Conservation (phyloP, 164 flowering plant genomes). For the Annona squamosa region DNA sequence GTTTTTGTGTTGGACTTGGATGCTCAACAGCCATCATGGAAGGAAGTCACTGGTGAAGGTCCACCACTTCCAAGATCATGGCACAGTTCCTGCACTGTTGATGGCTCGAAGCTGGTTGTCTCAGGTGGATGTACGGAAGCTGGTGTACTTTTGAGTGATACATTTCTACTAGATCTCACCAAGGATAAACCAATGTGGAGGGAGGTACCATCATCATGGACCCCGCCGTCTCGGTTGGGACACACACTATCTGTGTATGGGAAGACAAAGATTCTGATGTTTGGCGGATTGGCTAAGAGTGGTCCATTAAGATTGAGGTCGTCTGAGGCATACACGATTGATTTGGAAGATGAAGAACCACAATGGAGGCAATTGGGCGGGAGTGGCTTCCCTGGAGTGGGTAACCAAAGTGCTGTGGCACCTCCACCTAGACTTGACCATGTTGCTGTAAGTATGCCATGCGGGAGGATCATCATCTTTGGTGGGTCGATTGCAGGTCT, state of each 20-base stretch:
- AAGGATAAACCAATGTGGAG: slow-evolving; percentile 69
- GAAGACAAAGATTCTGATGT: slow-evolving; percentile 67
- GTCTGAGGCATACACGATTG: slow-evolving; percentile 74
- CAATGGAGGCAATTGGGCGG: slow-evolving; percentile 71
- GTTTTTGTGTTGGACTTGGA: slow-evolving; percentile 81
- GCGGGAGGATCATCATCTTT: slow-evolving; percentile 74
- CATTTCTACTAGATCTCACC: slow-evolving; percentile 60
- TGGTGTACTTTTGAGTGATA: slow-evolving; percentile 76
- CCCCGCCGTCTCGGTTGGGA: slow-evolving; percentile 76
- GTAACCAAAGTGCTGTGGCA: slow-evolving; percentile 48
- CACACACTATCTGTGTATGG: slow-evolving; percentile 85
- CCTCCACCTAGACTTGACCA: slow-evolving; percentile 91
- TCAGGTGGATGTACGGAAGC: slow-evolving; percentile 91
- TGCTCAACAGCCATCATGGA: slow-evolving; percentile 84
- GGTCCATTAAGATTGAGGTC: slow-evolving; percentile 68
- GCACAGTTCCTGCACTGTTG: slow-evolving; percentile 87
- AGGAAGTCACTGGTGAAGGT: slow-evolving; percentile 57
- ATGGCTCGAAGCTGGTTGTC: slow-evolving; percentile 73
- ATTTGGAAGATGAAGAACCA: slow-evolving; percentile 61
- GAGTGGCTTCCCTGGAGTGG: slow-evolving; percentile 36
- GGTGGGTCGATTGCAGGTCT: slow-evolving; percentile 86
- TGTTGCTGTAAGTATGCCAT: slow-evolving; percentile 85
- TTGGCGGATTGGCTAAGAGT: slow-evolving; percentile 83
- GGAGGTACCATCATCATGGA: slow-evolving; percentile 63
- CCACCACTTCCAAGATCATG: slow-evolving; percentile 85